Base-by-base conservation (phyloP, 1,139 yeast genomes). In the Candida frijolesensis region DNA sequence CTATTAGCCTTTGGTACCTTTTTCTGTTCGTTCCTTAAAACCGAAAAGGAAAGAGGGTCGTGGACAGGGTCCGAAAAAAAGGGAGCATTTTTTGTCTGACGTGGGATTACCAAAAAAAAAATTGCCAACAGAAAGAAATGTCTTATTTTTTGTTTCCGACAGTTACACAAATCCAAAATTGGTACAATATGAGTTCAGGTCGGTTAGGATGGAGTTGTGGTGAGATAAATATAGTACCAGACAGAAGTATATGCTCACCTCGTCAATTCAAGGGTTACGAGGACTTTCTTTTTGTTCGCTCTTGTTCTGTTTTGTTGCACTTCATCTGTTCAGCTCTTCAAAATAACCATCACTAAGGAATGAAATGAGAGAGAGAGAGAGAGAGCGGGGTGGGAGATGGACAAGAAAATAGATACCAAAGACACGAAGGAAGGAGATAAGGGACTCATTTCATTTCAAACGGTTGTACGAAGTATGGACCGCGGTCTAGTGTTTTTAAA, bases 61-160 rank as follows among this genome's bases (percentile, higher is more conserved):
- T 38, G 42, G 42, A 19, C 12, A 38, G 42, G 42, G 42, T 38
- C 42, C 30, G 30, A 38, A 38, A 38, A 30, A n/a, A 19, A 19
- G 22, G 29, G 10, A n/a, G 18, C 10, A 8, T 35, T 35, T 38
- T 38, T 14, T 38, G 42, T 38, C 42, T 3, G 42, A 38, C 25
- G 42, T 38, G 42, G 9, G 42, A 22, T 22, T 38, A 38, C 42
- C 42, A 38, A 22, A 33, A 34, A 34, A 34, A 15, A 16, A 32
- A 14, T n/a, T 25, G 29, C 10, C 8, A 6, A 4, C 10, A 19
- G 22, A 19, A 33, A 33, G n/a, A 33, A 10, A n/a, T 15, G 38
- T 8, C 11, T 15, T 9, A 14, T 5, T 6, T 25, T 25, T 14
- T 14, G 2, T n/a, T 34, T 32, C 15, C n/a, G 16, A 6, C 16